A percentile compares a stretch with the other conserved stretches of the same genome.
These are phyloP conservation scores for Xerophyta viscosa DNA, from an alignment of 106 monocot genomes.

Conservation along the genomic window DNA sequence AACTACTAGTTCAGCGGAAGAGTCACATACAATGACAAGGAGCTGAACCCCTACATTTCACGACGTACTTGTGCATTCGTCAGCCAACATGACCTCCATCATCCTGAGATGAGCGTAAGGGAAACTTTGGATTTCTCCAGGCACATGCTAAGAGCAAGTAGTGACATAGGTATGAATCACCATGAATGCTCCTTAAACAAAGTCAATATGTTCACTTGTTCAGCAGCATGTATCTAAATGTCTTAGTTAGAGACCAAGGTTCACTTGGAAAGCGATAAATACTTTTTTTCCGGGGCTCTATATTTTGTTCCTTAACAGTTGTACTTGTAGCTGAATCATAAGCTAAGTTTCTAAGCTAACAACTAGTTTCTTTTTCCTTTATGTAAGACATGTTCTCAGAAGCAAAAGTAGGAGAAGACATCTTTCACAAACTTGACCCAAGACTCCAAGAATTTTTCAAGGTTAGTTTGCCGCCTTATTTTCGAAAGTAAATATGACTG, in stretches of 20 bases:
- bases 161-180: neutral
- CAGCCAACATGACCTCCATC: slow-evolving; percentile 66
- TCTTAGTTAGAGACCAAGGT: too few species aligned
- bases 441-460: neutral
- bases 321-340: too few species aligned
- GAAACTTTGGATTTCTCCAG: slow-evolving; percentile 54
- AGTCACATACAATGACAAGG: slow-evolving; percentile 48
- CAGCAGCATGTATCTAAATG: too few species aligned
- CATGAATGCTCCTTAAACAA: too few species aligned
- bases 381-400: slow-evolving; percentile 25
- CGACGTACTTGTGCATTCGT: slow-evolving; percentile 43
- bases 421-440: slow-evolving; percentile 19
- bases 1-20: slow-evolving; percentile 36
- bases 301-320: too few species aligned
- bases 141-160: slow-evolving; percentile 25
- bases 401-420: slow-evolving; percentile 2
- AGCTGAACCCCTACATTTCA: slow-evolving; percentile 14
- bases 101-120: slow-evolving; percentile 75
- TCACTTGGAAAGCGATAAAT: too few species aligned
- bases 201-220: too few species aligned
- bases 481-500: too few species aligned
- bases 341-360: too few species aligned
- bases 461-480: too few species aligned
- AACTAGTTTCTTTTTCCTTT: neutral
- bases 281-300: too few species aligned